These are phyloP conservation scores for Boletus rubroflammeus DNA, from an alignment of 768 basidiomycete genomes.

Conservation along the genomic window DNA sequence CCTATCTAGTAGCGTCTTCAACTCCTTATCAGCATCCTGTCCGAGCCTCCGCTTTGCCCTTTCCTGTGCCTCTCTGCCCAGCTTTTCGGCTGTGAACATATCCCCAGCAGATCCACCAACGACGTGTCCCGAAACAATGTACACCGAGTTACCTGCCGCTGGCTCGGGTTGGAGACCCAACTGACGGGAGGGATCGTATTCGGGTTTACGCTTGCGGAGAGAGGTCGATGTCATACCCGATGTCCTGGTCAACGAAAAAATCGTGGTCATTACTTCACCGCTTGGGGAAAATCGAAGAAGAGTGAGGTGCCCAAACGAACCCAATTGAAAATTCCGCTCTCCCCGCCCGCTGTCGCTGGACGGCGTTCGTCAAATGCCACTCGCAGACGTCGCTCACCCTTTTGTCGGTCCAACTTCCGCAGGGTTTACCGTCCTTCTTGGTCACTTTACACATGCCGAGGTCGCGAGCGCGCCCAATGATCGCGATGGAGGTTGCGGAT, in stretches of 20 bases:
- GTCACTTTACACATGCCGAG: slow-evolving; percentile 79
- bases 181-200: slow-evolving; percentile 66
- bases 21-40: slow-evolving; percentile 55
- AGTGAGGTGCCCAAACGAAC: slow-evolving; percentile 40
- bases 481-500: slow-evolving; percentile 71
- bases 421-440: slow-evolving; percentile 76
- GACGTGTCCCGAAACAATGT: slow-evolving; percentile 78
- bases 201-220: slow-evolving; percentile 47
- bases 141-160: slow-evolving; percentile 49
- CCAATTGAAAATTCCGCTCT: slow-evolving; percentile 85
- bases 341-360: slow-evolving; percentile 67
- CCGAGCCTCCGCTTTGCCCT: slow-evolving; percentile 62
- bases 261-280: neutral
- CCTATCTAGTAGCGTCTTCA: slow-evolving; percentile 57
- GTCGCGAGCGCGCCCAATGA: slow-evolving; percentile 83
- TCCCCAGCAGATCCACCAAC: slow-evolving; percentile 45
- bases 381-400: slow-evolving; percentile 86
- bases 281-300: neutral
- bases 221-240: slow-evolving; percentile 59
- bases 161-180: slow-evolving; percentile 68
- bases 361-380: slow-evolving; percentile 81
- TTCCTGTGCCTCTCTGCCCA: slow-evolving; percentile 80
- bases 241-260: slow-evolving; percentile 45
- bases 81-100: slow-evolving; percentile 60
- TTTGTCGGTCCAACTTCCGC: slow-evolving; percentile 89